A percentile compares a stretch with the other conserved stretches of the same genome.
These are phyloP conservation scores for Clonostachys chloroleuca DNA, from an alignment of 2,329 filamentous ascomycete species.

Conservation along the genomic window DNA sequence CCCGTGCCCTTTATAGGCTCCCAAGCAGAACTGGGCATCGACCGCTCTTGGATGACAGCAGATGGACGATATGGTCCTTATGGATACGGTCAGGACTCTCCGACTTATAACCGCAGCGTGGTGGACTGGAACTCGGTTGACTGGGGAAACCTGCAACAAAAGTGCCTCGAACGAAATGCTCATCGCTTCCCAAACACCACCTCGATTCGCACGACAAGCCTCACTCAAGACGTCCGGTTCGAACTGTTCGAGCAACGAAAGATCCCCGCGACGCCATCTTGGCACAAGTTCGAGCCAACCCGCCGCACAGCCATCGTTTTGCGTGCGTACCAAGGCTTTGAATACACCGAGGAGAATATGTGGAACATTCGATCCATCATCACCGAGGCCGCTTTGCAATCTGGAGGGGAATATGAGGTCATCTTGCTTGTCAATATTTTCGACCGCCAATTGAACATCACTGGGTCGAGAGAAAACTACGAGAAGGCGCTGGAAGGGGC, in stretches of 20 bases:
- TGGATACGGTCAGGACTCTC: slow-evolving; percentile 17
- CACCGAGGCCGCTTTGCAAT: slow-evolving; percentile 54
- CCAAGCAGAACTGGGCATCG: slow-evolving; percentile 17
- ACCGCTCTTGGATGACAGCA: slow-evolving; percentile 20
- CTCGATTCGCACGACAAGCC: neutral
- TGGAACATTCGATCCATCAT: slow-evolving; percentile 61
- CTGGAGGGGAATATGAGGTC: slow-evolving; percentile 60
- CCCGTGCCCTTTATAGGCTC: slow-evolving; percentile 21
- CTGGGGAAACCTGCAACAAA: slow-evolving; percentile 26
- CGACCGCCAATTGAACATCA: slow-evolving; percentile 49
- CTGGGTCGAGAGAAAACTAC: slow-evolving; percentile 45
- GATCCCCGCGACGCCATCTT: slow-evolving; percentile 7
- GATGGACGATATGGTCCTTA: slow-evolving; percentile 18
- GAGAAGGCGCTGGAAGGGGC: slow-evolving; percentile 41
- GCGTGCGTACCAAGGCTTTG: slow-evolving; percentile 34
- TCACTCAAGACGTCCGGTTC: slow-evolving; percentile 1
- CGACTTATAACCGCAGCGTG: slow-evolving; percentile 12
- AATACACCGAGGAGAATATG: slow-evolving; percentile 56
- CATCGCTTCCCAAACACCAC: slow-evolving; percentile 34
- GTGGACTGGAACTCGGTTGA: slow-evolving; percentile 22
- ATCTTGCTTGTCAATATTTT: slow-evolving; percentile 60
- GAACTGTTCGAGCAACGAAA: slow-evolving; percentile 8
- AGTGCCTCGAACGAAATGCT: slow-evolving; percentile 40
- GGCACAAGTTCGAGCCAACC: slow-evolving; percentile 18
- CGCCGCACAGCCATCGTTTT: slow-evolving; percentile 14